A percentile compares a stretch with the other conserved stretches of the same genome.
phyloP scores from a whole-genome alignment of 2,329 filamentous ascomycete species.

The Sporothrix globosa region DNA sequence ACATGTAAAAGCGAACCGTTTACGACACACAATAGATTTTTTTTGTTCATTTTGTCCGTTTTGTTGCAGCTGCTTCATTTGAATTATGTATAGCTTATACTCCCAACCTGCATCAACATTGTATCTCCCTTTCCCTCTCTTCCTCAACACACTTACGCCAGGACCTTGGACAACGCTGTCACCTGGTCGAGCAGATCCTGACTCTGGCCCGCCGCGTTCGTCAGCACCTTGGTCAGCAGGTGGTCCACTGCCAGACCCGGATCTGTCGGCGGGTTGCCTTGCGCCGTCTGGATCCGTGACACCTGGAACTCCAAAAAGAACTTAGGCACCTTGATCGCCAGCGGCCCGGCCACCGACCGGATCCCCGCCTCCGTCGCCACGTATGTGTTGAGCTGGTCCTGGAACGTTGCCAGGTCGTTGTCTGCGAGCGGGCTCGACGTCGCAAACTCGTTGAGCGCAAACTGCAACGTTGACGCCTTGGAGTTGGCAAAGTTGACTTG shows the following conservation, averaged over 20 bases:
- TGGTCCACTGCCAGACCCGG: constrained; percentile 60
- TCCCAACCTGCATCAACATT: not conserved
- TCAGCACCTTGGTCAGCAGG: constrained; percentile 59
- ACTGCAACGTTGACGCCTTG: constrained; percentile 53
- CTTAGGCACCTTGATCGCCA: constrained; percentile 64
- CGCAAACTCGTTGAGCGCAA: constrained; percentile 58
- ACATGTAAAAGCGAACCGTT: not conserved
- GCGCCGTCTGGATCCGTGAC: constrained; percentile 61
- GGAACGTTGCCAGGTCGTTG: constrained; percentile 56
- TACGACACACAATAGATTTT: not conserved
- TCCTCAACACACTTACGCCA: constrained; percentile 30
- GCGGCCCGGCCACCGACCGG: constrained; percentile 55
- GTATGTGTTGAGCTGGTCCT: constrained; percentile 59
- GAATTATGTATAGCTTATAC: not conserved
- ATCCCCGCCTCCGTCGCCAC: constrained; percentile 63
- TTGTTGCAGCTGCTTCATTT: not conserved
- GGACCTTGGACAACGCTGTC: constrained; percentile 44
- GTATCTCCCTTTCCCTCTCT: not conserved
- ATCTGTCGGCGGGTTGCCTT: constrained; percentile 57
- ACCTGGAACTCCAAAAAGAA: constrained; percentile 66
- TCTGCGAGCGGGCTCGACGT: constrained; percentile 54
- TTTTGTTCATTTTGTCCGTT: not conserved
- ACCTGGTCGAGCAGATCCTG: constrained; percentile 58
- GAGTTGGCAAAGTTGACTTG: constrained; percentile 60
- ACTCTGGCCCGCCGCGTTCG: constrained; percentile 56